A percentile compares a stretch with the other conserved stretches of the same genome.
Evolutionary conservation across 1,284 basidiomycete species (phyloP).

Genomic region (Malassezia dermatis): DNA sequence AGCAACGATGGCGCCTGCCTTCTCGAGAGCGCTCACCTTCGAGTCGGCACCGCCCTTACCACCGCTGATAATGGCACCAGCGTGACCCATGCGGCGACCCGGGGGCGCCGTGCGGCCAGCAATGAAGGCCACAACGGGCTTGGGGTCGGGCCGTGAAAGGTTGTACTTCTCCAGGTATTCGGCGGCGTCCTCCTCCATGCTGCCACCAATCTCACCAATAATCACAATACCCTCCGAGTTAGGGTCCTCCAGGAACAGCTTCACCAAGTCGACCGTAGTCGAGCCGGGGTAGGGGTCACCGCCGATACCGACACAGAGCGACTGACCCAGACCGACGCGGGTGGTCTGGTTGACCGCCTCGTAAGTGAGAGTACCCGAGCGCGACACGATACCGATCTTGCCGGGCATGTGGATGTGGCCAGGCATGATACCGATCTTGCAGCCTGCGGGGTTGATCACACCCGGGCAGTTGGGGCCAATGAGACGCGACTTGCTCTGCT

Average conservation of each 20-base stretch:
- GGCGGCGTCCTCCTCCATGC: slow-evolving; percentile 98
- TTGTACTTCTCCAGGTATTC: slow-evolving; percentile 90
- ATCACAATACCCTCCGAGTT: slow-evolving; percentile 69
- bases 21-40: slow-evolving; percentile 88
- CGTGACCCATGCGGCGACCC: slow-evolving; percentile 81
- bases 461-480: slow-evolving; percentile 85
- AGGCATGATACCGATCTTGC: slow-evolving; percentile 99
- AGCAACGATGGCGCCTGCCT: slow-evolving; percentile 84
- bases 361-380: slow-evolving; percentile 46
- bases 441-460: slow-evolving; percentile 85
- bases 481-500: slow-evolving; percentile 86
- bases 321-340: slow-evolving; percentile 87
- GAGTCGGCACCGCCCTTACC: slow-evolving; percentile 93
- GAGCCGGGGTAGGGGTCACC: slow-evolving; percentile 97
- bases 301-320: slow-evolving; percentile 91
- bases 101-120: slow-evolving; percentile 90
- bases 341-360: slow-evolving; percentile 66
- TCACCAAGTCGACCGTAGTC: slow-evolving; percentile 91
- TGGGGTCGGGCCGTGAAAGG: slow-evolving; percentile 72
- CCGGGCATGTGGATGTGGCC: slow-evolving; percentile 94
- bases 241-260: slow-evolving; percentile 87
- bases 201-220: slow-evolving; percentile 97
- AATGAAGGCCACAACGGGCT: slow-evolving; percentile 96
- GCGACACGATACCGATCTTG: slow-evolving; percentile 69
- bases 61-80: slow-evolving; percentile 84